Base-by-base conservation (phyloP, 805 yeast genomes). In the Zygotorulaspora florentina region DNA sequence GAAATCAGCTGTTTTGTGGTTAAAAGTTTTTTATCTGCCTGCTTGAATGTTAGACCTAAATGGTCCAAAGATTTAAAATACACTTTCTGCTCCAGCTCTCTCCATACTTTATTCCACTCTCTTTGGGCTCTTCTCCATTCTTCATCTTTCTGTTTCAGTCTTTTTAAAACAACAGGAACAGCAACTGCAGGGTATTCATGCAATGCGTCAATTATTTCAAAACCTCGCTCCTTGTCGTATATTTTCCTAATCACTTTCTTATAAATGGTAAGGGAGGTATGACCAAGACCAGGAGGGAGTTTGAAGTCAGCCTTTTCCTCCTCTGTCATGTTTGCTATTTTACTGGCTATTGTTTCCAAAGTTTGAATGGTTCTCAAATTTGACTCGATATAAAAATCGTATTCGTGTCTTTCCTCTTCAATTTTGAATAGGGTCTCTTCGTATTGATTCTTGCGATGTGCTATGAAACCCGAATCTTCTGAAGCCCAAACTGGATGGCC, bases 401-500 rank as follows among this genome's bases (percentile, higher is more conserved):
- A 93, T 66, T 93, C 99, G 56, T 90, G 96, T 63, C 99, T 81
- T 69, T 93, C 99, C 65, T 93, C 99, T 67, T 93, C 99, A 47
- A 90, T 87, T 64, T 95, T 84, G 71, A 89, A 90, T 44, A 93
- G 69, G 40, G 93, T 87, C 65, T 93, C 99, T 67, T 93, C 99
- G 64, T 91, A 93, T 69, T 93, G 99, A 64, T 93, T 93, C 68
- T 93, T 93, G 54, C 98, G 80, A 66, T 93, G 99, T n/a, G 99
- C 96, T 63, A 93, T 90, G 59, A 91, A 93, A 0, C 99, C 99
- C 10, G 96, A 87, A 66, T 93, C 99, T 66, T 93, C 99, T 0
- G 98, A 91, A 3, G 98, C 99, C 99, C 99, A 93, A n/a, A 96
- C 95, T 17, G 99, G 99, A 67, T 93, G 98, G 6, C 97, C 96